These are phyloP conservation scores for Microthyrium microscopicum DNA, from an alignment of 2,329 filamentous ascomycete species.

Conservation along the genomic window DNA sequence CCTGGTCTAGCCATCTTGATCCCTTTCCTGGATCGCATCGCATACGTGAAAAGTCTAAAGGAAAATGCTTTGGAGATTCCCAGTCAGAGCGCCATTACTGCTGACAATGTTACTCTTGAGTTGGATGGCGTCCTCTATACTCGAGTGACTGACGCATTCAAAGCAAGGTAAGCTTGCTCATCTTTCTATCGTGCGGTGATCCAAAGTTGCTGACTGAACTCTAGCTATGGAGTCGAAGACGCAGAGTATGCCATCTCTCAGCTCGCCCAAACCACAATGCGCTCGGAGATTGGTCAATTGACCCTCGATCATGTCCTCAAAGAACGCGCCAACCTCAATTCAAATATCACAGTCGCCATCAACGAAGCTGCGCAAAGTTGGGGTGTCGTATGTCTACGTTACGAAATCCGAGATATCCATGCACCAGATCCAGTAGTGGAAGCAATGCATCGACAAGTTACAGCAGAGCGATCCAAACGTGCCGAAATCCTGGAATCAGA, in stretches of 20 bases:
- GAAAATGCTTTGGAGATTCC: conserved; percentile 94
- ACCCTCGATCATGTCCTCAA: conserved; percentile 95
- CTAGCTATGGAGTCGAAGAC: conserved; percentile 91
- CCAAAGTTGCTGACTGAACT: neutral
- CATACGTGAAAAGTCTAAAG: conserved; percentile 96
- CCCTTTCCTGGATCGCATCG: conserved; percentile 85
- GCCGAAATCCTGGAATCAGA: conserved; percentile 96
- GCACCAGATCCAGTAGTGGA: conserved; percentile 84
- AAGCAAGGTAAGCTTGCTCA: conserved; percentile 55
- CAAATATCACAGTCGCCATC: conserved; percentile 96
- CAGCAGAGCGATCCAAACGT: conserved; percentile 89
- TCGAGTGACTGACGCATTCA: conserved; percentile 92
- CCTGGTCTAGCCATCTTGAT: conserved; percentile 79
- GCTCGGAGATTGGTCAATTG: conserved; percentile 91
- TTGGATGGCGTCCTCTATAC: conserved; percentile 93
- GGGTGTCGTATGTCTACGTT: conserved; percentile 90
- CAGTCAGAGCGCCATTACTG: conserved; percentile 92
- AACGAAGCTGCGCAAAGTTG: conserved; percentile 95
- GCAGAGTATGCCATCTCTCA: conserved; percentile 98
- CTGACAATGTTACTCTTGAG: conserved; percentile 94
- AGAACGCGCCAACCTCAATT: conserved; percentile 89
- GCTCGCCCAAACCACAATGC: conserved; percentile 96
- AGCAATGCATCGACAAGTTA: conserved; percentile 97
- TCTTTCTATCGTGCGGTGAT: conserved; percentile 3
- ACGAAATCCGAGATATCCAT: conserved; percentile 97